phyloP scores from a whole-genome alignment of 768 basidiomycete species.

The Boletus speciosus region DNA sequence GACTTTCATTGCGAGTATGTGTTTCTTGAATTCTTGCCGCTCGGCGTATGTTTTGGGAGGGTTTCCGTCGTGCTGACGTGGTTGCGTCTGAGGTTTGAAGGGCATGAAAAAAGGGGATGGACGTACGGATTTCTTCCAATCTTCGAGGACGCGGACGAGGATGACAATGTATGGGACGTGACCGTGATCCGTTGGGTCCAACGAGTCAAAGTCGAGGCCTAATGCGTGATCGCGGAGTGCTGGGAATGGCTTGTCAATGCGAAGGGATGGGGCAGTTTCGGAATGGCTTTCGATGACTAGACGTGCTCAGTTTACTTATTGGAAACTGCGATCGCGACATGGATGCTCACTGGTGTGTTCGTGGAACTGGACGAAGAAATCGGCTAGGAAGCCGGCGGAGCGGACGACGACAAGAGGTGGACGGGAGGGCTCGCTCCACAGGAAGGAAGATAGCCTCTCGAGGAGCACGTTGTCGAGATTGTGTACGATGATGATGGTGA shows the following conservation, averaged over 20 bases:
- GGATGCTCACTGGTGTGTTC: conserved; percentile 72
- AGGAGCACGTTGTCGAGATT: conserved; percentile 63
- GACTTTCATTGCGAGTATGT: conserved; percentile 56
- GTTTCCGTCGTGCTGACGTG: conserved; percentile 59
- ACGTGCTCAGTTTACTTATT: background rate
- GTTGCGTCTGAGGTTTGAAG: background rate
- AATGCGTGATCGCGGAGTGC: conserved; percentile 70
- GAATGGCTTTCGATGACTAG: conserved; percentile 88
- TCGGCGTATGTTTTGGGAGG: conserved; percentile 55
- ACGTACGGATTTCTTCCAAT: conserved; percentile 77
- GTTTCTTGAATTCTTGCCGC: conserved; percentile 73
- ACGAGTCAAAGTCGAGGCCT: conserved; percentile 64
- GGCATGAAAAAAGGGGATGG: background rate
- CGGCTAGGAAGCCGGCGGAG: conserved; percentile 86
- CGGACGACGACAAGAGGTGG: conserved; percentile 75
- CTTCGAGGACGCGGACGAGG: conserved; percentile 75
- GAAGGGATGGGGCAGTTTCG: conserved; percentile 68
- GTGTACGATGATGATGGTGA: conserved; percentile 81
- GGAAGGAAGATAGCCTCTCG: conserved; percentile 54
- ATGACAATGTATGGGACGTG: conserved; percentile 92
- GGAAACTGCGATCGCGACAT: background rate
- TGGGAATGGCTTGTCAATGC: conserved; percentile 88
- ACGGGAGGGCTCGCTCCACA: conserved; percentile 61
- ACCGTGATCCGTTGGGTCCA: conserved; percentile 87
- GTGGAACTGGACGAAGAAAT: conserved; percentile 84